Conservation (phyloP, 108 stramenopile species). For the Discostella stelligeroides region DNA sequence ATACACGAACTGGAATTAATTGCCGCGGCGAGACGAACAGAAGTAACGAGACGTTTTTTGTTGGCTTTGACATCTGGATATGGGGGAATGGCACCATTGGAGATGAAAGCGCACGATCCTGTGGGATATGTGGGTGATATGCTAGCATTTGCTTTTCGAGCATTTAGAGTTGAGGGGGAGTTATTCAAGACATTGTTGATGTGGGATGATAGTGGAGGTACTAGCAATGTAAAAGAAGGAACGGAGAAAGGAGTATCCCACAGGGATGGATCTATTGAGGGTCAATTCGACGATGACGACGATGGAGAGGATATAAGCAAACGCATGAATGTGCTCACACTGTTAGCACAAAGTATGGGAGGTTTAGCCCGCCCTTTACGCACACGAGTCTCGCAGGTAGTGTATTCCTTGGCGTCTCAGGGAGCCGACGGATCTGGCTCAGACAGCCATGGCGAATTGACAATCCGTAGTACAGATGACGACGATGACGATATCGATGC, state of each 20-base stretch:
- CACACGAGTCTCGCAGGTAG: conserved; percentile 77
- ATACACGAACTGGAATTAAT: conserved; percentile 78
- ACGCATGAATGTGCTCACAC: conserved; percentile 57
- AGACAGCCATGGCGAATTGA: conserved; percentile 33
- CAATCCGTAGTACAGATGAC: conserved; percentile 12
- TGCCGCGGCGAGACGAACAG: conserved; percentile 62
- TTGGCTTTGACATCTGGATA: conserved; percentile 81
- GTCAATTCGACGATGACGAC: conserved; percentile 21
- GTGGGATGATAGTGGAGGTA: conserved; percentile 26
- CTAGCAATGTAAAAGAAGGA: not conserved
- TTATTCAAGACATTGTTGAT: conserved; percentile 61
- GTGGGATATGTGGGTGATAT: conserved; percentile 87
- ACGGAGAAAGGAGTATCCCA: not conserved
- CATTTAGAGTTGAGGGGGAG: conserved; percentile 81
- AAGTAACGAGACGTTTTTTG: conserved; percentile 81
- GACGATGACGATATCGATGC: conserved; percentile 76
- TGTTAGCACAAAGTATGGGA: conserved; percentile 76
- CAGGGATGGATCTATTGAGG: not conserved
- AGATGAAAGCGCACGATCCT: conserved; percentile 88
- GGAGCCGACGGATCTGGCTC: conserved; percentile 41
- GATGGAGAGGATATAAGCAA: conserved; percentile 40
- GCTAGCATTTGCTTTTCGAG: conserved; percentile 83
- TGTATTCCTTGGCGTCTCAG: conserved; percentile 63
- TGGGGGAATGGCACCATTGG: conserved; percentile 73
- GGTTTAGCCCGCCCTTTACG: conserved; percentile 82